Evolutionary conservation across 2,329 filamentous ascomycete species (phyloP).

Genomic region (Colletotrichum truncatum): DNA sequence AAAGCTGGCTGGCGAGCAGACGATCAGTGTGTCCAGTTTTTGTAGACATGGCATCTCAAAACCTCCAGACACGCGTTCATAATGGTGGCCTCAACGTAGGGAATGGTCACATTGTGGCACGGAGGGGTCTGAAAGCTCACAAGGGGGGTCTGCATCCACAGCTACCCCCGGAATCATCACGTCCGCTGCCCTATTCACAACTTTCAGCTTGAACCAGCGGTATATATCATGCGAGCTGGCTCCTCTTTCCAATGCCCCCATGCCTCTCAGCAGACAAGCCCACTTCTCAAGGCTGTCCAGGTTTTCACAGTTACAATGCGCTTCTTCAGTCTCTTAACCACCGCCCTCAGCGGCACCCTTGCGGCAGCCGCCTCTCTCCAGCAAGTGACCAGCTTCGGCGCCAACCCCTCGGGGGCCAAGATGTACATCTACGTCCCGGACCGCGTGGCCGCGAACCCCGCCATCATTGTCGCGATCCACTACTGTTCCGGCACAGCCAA

Average conservation of each 20-base stretch:
- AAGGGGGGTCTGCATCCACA: neutral
- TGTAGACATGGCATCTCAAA: neutral
- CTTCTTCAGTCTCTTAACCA: neutral
- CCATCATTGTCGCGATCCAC: conserved; percentile 61
- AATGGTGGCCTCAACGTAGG: neutral
- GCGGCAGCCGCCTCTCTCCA: conserved; percentile 39
- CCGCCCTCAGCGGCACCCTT: conserved; percentile 25
- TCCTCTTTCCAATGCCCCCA: neutral
- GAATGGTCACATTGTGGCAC: neutral
- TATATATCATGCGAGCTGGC: too few species aligned
- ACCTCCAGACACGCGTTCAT: neutral
- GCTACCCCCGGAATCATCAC: conserved; percentile 10
- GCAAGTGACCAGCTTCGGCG: conserved; percentile 51
- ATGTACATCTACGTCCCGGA: conserved; percentile 42
- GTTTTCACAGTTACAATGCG: neutral
- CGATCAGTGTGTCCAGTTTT: too few species aligned
- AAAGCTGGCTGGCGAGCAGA: too few species aligned
- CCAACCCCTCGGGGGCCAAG: conserved; percentile 35
- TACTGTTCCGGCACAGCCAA: conserved; percentile 61
- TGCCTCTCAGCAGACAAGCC: neutral
- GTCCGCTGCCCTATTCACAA: conserved; percentile 5
- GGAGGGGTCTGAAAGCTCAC: neutral
- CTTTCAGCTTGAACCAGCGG: neutral
- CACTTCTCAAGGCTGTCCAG: neutral
- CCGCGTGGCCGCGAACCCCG: conserved; percentile 44